Evolutionary conservation across 176 grass and related monocot species (phyloP).

Genomic region (Avena sativa): DNA sequence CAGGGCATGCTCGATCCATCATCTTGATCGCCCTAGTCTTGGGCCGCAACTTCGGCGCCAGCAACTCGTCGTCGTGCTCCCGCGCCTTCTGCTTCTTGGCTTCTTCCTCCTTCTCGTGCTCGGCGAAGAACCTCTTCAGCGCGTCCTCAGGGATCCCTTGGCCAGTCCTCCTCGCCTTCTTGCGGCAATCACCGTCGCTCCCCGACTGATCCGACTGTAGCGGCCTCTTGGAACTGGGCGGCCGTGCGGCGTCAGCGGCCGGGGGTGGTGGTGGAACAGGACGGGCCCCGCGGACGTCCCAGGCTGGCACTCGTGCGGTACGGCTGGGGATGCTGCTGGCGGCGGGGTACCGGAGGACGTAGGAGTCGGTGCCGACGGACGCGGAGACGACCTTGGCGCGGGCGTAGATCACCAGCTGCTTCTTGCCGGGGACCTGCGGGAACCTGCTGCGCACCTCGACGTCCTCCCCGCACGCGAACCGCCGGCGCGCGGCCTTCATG

Average conservation of each 20-base stretch:
- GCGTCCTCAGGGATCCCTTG: background rate
- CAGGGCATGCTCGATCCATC: background rate
- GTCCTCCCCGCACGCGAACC: too few relatives aligned
- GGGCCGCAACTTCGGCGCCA: background rate
- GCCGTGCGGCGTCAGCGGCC: background rate
- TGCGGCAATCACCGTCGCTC: background rate
- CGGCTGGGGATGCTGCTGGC: background rate
- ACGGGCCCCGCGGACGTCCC: background rate
- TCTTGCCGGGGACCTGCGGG: background rate
- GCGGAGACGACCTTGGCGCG: conserved; percentile 2
- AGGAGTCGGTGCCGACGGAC: background rate
- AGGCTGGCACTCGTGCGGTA: background rate
- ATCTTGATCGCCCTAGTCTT: background rate
- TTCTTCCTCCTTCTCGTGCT: background rate
- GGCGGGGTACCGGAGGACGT: background rate
- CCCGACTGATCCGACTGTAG: background rate
- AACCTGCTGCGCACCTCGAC: background rate
- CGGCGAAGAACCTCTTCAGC: background rate
- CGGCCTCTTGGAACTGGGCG: background rate
- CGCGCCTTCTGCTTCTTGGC: background rate
- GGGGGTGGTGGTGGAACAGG: background rate
- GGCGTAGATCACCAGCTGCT: background rate
- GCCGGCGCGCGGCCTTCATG: too few relatives aligned
- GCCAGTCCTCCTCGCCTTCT: background rate
- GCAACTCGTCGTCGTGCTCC: background rate